A percentile compares a stretch with the other conserved stretches of the same genome.
Evolutionary conservation across 2,329 filamentous ascomycete genomes (phyloP).

Genomic region (Botrytis aclada): DNA sequence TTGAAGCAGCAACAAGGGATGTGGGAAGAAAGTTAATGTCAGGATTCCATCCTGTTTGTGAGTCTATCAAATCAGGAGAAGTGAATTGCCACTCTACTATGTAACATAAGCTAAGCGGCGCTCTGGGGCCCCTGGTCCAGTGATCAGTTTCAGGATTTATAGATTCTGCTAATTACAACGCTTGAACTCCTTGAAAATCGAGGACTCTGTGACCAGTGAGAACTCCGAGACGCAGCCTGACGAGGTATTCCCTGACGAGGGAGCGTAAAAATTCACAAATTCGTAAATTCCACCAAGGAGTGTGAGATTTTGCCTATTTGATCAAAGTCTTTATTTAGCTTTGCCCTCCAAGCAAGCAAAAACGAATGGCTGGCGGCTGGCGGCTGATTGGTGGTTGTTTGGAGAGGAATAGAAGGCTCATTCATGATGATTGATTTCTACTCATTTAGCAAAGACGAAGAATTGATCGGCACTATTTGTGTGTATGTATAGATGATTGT

Average conservation of each 20-base stretch:
- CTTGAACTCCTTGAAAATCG: neutral
- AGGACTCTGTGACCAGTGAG: neutral
- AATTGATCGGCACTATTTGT: neutral
- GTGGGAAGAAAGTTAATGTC: neutral
- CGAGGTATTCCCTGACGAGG: neutral
- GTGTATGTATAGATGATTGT: neutral
- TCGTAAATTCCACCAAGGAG: neutral
- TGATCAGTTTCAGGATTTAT: no score
- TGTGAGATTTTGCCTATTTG: neutral
- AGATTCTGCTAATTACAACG: neutral
- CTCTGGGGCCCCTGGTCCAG: neutral
- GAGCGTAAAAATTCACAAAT: neutral
- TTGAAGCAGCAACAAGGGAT: neutral
- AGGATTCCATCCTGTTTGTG: neutral
- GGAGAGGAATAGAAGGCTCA: neutral
- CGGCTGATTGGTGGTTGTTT: neutral
- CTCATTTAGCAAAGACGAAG: no score
- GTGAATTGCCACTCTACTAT: neutral
- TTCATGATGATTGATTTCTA: neutral
- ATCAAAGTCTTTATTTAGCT: neutral
- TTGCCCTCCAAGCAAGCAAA: neutral
- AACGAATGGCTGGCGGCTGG: neutral
- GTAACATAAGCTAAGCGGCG: neutral
- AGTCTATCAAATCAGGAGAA: neutral
- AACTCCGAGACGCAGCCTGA: neutral